Conservation (phyloP, 371 early-diverging fungal species). For the Zychaea mexicana region DNA sequence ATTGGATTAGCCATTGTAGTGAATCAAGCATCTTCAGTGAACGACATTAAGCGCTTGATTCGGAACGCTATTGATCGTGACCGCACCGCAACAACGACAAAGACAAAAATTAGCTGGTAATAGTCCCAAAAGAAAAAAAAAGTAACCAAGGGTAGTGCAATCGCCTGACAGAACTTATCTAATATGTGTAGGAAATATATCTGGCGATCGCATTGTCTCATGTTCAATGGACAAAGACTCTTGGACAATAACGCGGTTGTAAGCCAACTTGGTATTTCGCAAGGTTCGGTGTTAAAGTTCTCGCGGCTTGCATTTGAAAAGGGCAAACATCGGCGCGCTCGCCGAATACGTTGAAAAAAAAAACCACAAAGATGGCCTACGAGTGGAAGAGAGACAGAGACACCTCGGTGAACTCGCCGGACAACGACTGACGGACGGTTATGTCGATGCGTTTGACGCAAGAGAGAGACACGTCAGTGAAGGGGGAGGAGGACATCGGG, state of each 20-base stretch:
- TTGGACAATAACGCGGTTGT: slow-evolving; percentile 32
- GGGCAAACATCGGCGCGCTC: slow-evolving; percentile 33
- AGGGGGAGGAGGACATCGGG: too few relatives aligned
- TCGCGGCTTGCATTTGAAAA: slow-evolving; percentile 26
- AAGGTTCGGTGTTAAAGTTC: slow-evolving; percentile 35
- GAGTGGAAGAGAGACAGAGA: too few relatives aligned
- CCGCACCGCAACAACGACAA: slow-evolving; percentile 3
- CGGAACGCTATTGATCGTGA: slow-evolving; percentile 26
- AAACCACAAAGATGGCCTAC: too few relatives aligned
- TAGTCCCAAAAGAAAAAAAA: neutral
- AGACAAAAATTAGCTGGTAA: neutral
- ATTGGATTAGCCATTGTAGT: slow-evolving; percentile 35
- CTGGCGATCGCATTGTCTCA: slow-evolving; percentile 40
- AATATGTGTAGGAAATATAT: slow-evolving; percentile 37
- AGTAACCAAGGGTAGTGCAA: neutral
- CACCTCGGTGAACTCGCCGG: too few relatives aligned
- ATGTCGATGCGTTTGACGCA: too few relatives aligned
- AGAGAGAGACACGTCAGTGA: too few relatives aligned
- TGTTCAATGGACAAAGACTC: slow-evolving; percentile 21
- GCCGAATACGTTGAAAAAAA: slow-evolving; percentile 14
- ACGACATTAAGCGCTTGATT: slow-evolving; percentile 36
- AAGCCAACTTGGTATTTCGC: slow-evolving; percentile 40
- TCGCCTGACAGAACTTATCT: neutral
- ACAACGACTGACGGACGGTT: too few relatives aligned
- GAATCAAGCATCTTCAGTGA: slow-evolving; percentile 31